Evolutionary conservation across 345 rosid species (phyloP), one percentile per base, ranked within the genome.

Genomic region (Moricandia moricandioides): DNA sequence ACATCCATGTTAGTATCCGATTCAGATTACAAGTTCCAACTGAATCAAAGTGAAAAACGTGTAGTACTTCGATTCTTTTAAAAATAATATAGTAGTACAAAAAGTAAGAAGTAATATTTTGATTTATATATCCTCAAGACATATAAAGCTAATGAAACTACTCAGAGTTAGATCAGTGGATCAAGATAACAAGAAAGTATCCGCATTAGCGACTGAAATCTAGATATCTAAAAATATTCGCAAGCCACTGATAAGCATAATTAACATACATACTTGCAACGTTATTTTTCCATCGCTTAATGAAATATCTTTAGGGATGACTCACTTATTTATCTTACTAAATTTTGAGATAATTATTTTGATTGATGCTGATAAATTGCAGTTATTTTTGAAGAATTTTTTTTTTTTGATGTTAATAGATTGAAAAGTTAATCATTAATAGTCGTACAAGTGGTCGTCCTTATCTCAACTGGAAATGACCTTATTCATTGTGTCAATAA

Each of bases 21-120:
- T 62, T 51, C 58, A 69, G 69, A 18, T 60, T 24, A 49, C 34
- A 16, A 49, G 67, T 51, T 51, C 40, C 1, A 3, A 43, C 27
- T 64, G 27, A 61, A 61, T 68, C 43, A 68, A 61, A 68, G 55
- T 75, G 21, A 21, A 61, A 31, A 75, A 75, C 3, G 11, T 67
- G 40, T 60, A 67, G 73, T 75, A 49, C 68, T 3, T 60, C 43
- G 26, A 14, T 35, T 35, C 35, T n/a, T n/a, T n/a, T 21, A 52
- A 8, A 68, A 29, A 33, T 17, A 14, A 29, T 1, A 29, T 3
- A 29, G 31, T 29, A 29, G 31, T 29, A 29, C 31, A 29, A 29
- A 29, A 29, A 29, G 31, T 29, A 29, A 29, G 5, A 29, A 29
- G 31, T 29, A 29, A 29, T 29, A 29, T 29, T 29, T 29, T 4